Evolutionary conservation across 2,329 filamentous ascomycete species (phyloP).

Genomic region (Fusarium kyushuense): DNA sequence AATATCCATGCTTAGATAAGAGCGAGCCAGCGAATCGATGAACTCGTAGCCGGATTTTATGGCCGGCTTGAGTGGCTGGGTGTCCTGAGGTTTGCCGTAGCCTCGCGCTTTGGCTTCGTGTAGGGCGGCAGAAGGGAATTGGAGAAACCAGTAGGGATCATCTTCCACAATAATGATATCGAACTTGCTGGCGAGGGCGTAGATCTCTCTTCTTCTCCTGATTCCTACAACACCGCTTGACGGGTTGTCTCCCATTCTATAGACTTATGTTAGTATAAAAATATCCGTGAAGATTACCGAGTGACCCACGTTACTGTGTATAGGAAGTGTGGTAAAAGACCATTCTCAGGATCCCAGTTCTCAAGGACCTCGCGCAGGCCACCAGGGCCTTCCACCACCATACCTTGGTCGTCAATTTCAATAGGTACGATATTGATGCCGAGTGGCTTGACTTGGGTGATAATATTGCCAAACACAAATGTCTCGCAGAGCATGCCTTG

Average conservation of each 20-base stretch:
- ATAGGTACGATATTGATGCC: constrained; percentile 81
- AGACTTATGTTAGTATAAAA: background rate
- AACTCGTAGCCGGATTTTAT: constrained; percentile 76
- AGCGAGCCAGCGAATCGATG: constrained; percentile 85
- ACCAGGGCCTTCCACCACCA: constrained; percentile 78
- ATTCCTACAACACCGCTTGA: constrained; percentile 81
- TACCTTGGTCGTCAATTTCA: constrained; percentile 81
- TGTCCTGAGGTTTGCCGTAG: constrained; percentile 48
- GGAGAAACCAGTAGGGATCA: constrained; percentile 95
- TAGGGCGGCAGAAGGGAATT: constrained; percentile 78
- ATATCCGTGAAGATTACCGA: background rate
- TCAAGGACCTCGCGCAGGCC: constrained; percentile 82
- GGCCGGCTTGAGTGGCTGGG: constrained; percentile 50
- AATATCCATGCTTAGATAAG: constrained; percentile 82
- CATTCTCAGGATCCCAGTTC: constrained; percentile 82
- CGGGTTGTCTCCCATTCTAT: constrained; percentile 79
- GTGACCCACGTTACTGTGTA: constrained; percentile 86
- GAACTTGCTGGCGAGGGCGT: constrained; percentile 82
- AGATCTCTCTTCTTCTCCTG: constrained; percentile 80
- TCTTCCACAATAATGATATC: constrained; percentile 94
- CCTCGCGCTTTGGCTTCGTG: constrained; percentile 63
- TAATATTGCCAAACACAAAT: constrained; percentile 83
- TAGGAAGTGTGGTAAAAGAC: constrained; percentile 83
- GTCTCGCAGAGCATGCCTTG: constrained; percentile 84
- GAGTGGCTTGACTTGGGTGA: constrained; percentile 73